Evolutionary conservation across 192 early-diverging fungal genomes (phyloP).

Genomic region (Umbelopsis isabellina): DNA sequence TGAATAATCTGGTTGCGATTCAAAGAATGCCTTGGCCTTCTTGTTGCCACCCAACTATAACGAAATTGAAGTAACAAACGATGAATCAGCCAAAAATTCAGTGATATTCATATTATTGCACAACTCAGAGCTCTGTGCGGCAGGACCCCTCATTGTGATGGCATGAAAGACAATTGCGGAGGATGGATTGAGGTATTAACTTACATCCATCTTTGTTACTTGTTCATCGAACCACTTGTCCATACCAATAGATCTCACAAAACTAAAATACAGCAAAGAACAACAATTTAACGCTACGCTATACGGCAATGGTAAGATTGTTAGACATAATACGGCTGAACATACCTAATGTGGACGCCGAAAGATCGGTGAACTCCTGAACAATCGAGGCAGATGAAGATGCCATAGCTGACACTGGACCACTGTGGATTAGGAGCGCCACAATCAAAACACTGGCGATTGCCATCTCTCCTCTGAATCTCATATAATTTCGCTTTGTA

Average conservation of each 20-base stretch:
- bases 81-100: background rate
- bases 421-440: constrained; percentile 83
- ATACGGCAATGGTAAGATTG: constrained; percentile 33
- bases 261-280: constrained; percentile 49
- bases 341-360: constrained; percentile 73
- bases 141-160: background rate
- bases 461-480: constrained; percentile 58
- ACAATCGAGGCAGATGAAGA: constrained; percentile 96
- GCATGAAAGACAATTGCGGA: background rate
- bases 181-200: constrained; percentile 1
- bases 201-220: constrained; percentile 87
- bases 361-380: constrained; percentile 88
- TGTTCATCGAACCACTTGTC: constrained; percentile 97
- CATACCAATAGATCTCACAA: constrained; percentile 99
- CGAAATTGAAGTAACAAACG: background rate
- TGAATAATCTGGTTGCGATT: constrained; percentile 74
- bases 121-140: background rate
- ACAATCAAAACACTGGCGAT: constrained; percentile 88
- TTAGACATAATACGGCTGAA: constrained; percentile 23
- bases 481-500: constrained; percentile 67
- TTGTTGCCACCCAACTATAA: constrained; percentile 82
- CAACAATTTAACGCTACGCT: background rate
- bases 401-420: constrained; percentile 92
- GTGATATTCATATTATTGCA: background rate
- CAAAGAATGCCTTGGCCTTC: constrained; percentile 86